A percentile compares a stretch with the other conserved stretches of the same genome.
phyloP scores from a whole-genome alignment of 805 yeast species.

The Candida patagonica region DNA sequence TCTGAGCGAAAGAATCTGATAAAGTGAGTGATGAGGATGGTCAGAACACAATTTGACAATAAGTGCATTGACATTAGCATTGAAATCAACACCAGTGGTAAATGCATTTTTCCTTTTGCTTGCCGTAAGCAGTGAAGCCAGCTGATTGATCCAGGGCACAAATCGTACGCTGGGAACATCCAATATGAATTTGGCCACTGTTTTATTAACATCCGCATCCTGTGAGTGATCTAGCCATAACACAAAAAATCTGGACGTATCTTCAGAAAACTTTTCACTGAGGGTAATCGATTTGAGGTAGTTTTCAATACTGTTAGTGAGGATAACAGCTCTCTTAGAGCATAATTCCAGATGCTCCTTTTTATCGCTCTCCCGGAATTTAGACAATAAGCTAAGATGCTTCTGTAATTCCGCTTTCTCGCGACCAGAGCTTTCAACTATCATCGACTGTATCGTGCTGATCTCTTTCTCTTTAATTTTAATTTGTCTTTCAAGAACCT shows the following conservation, averaged over 20 bases:
- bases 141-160: slow-evolving; percentile 75
- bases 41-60: slow-evolving; percentile 38
- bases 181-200: slow-evolving; percentile 32
- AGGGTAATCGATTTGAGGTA: slow-evolving; percentile 47
- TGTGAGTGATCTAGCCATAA: slow-evolving; percentile 65
- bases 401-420: neutral
- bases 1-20: slow-evolving; percentile 27
- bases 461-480: slow-evolving; percentile 32
- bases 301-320: slow-evolving; percentile 46
- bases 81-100: slow-evolving; percentile 42
- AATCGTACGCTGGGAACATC: slow-evolving; percentile 51
- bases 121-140: slow-evolving; percentile 54
- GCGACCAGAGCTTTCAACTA: neutral
- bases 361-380: neutral
- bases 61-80: slow-evolving; percentile 39
- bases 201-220: slow-evolving; percentile 35
- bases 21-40: slow-evolving; percentile 70
- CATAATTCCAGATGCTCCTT: neutral
- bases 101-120: slow-evolving; percentile 24
- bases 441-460: slow-evolving; percentile 37
- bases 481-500: slow-evolving; percentile 30
- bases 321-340: slow-evolving; percentile 27
- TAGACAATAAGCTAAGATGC: neutral
- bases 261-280: slow-evolving; percentile 39
- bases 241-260: slow-evolving; percentile 68